Conservation (phyloP, 169 alveolate genomes). For the Eimeria tenella region DNA sequence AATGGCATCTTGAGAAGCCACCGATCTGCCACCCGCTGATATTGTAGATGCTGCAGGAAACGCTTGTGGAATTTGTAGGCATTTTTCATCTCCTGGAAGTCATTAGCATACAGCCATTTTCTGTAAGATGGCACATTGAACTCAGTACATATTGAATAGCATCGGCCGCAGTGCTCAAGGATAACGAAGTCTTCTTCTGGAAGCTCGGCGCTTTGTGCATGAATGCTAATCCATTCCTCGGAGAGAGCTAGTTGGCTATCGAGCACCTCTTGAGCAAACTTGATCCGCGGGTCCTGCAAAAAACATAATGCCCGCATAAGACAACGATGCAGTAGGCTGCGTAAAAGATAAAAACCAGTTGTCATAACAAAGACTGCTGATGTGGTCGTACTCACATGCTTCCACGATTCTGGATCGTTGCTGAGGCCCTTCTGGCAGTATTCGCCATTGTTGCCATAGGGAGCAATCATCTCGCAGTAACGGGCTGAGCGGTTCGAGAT, state of each 20-base stretch:
- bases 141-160: constrained; percentile 79
- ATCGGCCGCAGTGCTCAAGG: constrained; percentile 82
- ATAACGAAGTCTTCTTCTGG: constrained; percentile 83
- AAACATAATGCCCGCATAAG: background rate
- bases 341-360: too few species aligned
- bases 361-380: background rate
- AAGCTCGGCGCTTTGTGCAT: constrained; percentile 80
- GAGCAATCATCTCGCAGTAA: constrained; percentile 80
- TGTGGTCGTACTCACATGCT: constrained; percentile 47
- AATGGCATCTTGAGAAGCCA: constrained; percentile 83
- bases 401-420: constrained; percentile 80
- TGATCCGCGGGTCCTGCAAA: constrained; percentile 79
- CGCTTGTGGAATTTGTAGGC: constrained; percentile 81
- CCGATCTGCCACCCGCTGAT: constrained; percentile 80
- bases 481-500: constrained; percentile 72
- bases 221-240: constrained; percentile 82
- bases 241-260: constrained; percentile 78
- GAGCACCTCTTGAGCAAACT: constrained; percentile 79
- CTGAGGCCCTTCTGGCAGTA: constrained; percentile 78
- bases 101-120: constrained; percentile 77
- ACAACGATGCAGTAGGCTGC: too few species aligned
- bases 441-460: constrained; percentile 78
- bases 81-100: constrained; percentile 75
- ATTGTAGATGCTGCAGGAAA: constrained; percentile 82
- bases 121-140: constrained; percentile 77